These are phyloP conservation scores for Spongospora subterranea DNA, from an alignment of 208 protist genomes.

Conservation along the genomic window DNA sequence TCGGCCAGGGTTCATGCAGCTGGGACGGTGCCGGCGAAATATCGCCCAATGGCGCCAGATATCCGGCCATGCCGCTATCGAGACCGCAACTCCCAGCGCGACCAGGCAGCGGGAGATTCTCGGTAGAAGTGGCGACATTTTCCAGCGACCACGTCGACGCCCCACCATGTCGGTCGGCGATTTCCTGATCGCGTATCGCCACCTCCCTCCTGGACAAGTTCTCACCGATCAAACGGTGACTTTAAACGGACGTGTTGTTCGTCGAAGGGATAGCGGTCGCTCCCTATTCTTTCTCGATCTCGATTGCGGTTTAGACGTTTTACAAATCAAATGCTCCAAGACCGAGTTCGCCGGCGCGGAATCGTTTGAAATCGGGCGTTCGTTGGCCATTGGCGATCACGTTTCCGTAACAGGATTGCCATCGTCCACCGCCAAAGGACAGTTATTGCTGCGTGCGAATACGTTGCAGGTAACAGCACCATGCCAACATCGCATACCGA, in stretches of 20 bases:
- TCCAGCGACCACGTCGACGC: not conserved
- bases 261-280: not conserved
- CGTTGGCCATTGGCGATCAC: not conserved
- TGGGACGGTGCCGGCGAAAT: too few relatives aligned
- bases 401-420: slow-evolving; percentile 14
- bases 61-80: too few relatives aligned
- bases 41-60: too few relatives aligned
- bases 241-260: slow-evolving; percentile 3
- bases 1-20: too few relatives aligned
- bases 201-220: not conserved
- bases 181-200: not conserved
- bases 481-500: slow-evolving; percentile 53
- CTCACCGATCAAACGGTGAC: not conserved
- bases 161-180: slow-evolving; percentile 27
- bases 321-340: slow-evolving; percentile 25
- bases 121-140: not conserved
- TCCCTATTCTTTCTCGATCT: slow-evolving; percentile 5
- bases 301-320: not conserved
- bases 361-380: not conserved
- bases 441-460: not conserved
- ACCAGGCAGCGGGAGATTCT: not conserved
- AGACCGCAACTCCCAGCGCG: not conserved
- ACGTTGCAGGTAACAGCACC: not conserved
- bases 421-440: not conserved
- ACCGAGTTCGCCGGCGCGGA: not conserved